Evolutionary conservation across 1,139 yeast species (phyloP).

Genomic region (Zygoascus hellenicus): DNA sequence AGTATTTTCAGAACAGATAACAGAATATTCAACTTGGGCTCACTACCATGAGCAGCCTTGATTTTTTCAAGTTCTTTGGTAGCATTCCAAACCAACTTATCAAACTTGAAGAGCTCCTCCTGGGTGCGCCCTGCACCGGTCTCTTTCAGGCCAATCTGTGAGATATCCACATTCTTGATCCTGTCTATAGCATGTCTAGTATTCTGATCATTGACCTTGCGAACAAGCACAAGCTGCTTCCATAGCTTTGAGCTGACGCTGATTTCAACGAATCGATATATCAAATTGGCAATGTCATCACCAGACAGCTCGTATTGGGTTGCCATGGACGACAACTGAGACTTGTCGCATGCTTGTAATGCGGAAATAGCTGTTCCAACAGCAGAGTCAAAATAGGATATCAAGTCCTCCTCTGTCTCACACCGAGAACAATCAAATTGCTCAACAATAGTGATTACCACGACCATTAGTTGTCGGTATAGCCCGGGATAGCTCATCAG

Average conservation of each 20-base stretch:
- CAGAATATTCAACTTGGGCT: conserved; percentile 49
- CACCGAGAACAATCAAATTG: conserved; percentile 33
- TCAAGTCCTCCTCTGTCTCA: conserved; percentile 33
- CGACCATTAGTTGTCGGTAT: conserved; percentile 28
- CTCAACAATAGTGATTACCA: conserved; percentile 34
- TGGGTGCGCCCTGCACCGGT: conserved; percentile 26
- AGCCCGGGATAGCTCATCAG: conserved; percentile 28
- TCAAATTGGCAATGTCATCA: conserved; percentile 46
- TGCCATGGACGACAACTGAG: conserved; percentile 29
- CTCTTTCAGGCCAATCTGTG: conserved; percentile 63
- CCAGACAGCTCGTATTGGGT: conserved; percentile 38
- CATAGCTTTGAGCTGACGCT: conserved; percentile 49
- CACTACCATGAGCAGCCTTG: conserved; percentile 45
- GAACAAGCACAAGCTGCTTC: conserved; percentile 26
- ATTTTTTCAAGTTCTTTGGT: conserved; percentile 50
- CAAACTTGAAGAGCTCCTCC: conserved; percentile 32
- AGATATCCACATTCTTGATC: conserved; percentile 55
- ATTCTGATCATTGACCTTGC: conserved; percentile 34
- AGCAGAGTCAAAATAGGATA: conserved; percentile 32
- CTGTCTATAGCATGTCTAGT: conserved; percentile 38
- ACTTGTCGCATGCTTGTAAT: conserved; percentile 35
- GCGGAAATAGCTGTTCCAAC: conserved; percentile 40
- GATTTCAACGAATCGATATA: conserved; percentile 66
- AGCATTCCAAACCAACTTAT: conserved; percentile 49
- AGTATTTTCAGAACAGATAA: conserved; percentile 50